phyloP scores from a whole-genome alignment of 129 eudicot species.

The Lactuca saligna region DNA sequence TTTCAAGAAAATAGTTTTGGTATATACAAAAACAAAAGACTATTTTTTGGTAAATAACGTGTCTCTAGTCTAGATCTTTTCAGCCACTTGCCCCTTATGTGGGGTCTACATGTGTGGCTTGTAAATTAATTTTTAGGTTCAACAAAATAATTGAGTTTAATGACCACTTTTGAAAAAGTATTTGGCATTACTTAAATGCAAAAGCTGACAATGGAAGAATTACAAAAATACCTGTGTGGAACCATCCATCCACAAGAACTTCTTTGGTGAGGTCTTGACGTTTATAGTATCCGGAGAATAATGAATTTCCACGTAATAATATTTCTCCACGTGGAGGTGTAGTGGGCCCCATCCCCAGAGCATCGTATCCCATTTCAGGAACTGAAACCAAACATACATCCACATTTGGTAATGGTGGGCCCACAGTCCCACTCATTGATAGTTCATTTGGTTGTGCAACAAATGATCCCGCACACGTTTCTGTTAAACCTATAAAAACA shows the following conservation, averaged over 20 bases:
- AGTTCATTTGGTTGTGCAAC: slow-evolving; percentile 65
- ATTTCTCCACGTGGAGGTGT: slow-evolving; percentile 68
- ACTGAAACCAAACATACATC: slow-evolving; percentile 80
- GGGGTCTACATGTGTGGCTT: too few species aligned
- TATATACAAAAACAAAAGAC: too few species aligned
- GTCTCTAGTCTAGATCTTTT: too few species aligned
- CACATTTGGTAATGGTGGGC: slow-evolving; percentile 77
- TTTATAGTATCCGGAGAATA: slow-evolving; percentile 82
- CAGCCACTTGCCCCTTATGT: too few species aligned
- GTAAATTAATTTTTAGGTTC: too few species aligned
- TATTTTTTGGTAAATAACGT: too few species aligned
- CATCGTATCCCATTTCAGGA: slow-evolving; percentile 87
- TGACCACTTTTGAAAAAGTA: too few species aligned
- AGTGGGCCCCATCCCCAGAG: slow-evolving; percentile 28
- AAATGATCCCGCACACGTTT: slow-evolving; percentile 89
- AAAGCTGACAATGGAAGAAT: too few species aligned
- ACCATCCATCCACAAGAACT: slow-evolving; percentile 76
- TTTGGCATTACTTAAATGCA: too few species aligned
- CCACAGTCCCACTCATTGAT: slow-evolving; percentile 75
- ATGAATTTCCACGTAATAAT: slow-evolving; percentile 61
- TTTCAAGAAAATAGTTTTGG: neutral
- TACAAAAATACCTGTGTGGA: slow-evolving; percentile 60
- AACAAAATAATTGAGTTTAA: too few species aligned
- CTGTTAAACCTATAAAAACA: slow-evolving; percentile 62
- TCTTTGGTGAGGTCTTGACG: slow-evolving; percentile 74